phyloP scores from a whole-genome alignment of 495 filamentous ascomycete genomes.

The Hypoxylon rickii region DNA sequence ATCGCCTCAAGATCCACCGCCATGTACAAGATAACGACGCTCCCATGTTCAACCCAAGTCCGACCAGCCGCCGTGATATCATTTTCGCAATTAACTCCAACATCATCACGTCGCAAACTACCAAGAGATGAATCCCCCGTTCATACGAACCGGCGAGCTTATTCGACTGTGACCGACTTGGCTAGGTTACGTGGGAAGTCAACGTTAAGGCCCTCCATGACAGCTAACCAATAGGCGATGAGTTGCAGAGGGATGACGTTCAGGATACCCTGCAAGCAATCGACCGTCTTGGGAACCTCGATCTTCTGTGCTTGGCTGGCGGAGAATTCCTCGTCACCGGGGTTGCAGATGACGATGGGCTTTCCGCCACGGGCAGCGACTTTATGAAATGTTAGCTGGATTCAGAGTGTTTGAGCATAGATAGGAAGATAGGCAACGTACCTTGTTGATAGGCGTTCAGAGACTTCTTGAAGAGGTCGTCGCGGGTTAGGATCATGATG shows the following conservation, averaged over 20 bases:
- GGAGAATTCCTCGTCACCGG: slow-evolving; percentile 85
- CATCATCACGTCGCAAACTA: slow-evolving; percentile 24
- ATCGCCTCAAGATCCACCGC: slow-evolving; percentile 24
- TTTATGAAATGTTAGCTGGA: slow-evolving; percentile 41
- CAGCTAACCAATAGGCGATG: slow-evolving; percentile 97
- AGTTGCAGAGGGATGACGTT: slow-evolving; percentile 98
- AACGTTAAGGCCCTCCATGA: slow-evolving; percentile 92
- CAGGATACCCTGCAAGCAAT: slow-evolving; percentile 91
- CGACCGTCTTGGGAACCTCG: slow-evolving; percentile 93
- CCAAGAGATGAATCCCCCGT: slow-evolving; percentile 12
- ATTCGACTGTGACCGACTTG: slow-evolving; percentile 99
- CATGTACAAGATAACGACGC: slow-evolving; percentile 30
- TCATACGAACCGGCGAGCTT: slow-evolving; percentile 42
- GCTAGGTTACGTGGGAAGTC: slow-evolving; percentile 97
- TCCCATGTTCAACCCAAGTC: slow-evolving; percentile 31
- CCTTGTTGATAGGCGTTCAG: slow-evolving; percentile 98
- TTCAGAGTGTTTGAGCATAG: neutral
- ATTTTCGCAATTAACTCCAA: slow-evolving; percentile 34
- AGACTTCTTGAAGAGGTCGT: slow-evolving; percentile 94
- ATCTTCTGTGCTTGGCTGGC: slow-evolving; percentile 90
- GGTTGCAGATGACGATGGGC: slow-evolving; percentile 98
- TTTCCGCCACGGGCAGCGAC: slow-evolving; percentile 93
- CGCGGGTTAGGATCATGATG: slow-evolving; percentile 98
- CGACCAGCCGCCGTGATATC: slow-evolving; percentile 31
- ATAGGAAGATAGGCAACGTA: slow-evolving; percentile 46